Evolutionary conservation across 2,329 filamentous ascomycete genomes (phyloP), one percentile per base, ranked within the genome.

Genomic region (Westerdykella sp.): DNA sequence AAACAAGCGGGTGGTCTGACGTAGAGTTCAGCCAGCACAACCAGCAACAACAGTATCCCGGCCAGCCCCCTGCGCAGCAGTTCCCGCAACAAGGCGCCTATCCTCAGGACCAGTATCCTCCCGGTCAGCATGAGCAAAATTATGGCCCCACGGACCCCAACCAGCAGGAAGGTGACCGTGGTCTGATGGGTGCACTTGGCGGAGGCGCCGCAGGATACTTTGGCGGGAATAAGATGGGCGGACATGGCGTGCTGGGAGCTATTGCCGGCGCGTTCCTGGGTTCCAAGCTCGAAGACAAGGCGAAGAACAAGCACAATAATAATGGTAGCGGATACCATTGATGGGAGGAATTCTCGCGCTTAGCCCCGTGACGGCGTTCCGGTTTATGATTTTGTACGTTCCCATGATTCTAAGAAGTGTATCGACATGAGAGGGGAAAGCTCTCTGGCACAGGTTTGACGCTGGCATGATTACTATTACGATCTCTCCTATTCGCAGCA

Each of bases 121-220:
- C 65, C 18, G 56, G 53, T 41, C 56, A 57, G 32, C 43, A 53
- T 46, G 63, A 56, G 55, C 65, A 51, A 50, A 52, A 65, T 44
- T 69, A 69, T 44, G 71, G 70, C 30, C 54, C 70, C 13, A 72
- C 69, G 32, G 66, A 69, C 34, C 72, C 72, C 11, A 68, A 63
- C 43, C 72, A 72, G 31, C 69, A 67, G 38, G 75, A 77, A 39
- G 75, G 72, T 39, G 78, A 81, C 47, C 74, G 79, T 43, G 78
- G 78, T 31, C 65, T 81, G 5, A 72, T 76, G 54, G 76, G 79
- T 37, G 73, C 77, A 3, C 60, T 80, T 4, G 74, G 73, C 12
- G 79, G 79, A 35, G 78, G 75, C 35, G 69, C 76, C 3, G 75
- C 77, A 4, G 79, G 79, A 1, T 74, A 73, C 49, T 73, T 75